These are phyloP conservation scores for Arxiozyma slooffiae DNA, from an alignment of 1,139 yeast species.

Conservation along the genomic window DNA sequence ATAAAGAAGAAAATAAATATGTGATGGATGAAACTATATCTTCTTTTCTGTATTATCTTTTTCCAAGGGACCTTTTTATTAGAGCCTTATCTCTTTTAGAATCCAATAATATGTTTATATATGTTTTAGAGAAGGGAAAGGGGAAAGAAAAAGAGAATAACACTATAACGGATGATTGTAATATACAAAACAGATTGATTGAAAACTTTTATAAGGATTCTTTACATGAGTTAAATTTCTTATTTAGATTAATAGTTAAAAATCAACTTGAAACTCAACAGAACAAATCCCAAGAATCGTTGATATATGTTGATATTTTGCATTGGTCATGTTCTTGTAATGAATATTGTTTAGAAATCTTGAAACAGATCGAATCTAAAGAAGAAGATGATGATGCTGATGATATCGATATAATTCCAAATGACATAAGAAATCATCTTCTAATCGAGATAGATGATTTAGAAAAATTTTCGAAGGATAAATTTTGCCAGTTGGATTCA, in stretches of 20 bases:
- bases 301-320: slow-evolving; percentile 24
- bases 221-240: slow-evolving; percentile 6
- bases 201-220: slow-evolving; percentile 4
- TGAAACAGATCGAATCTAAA: slow-evolving; percentile 1
- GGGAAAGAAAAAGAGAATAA: not conserved
- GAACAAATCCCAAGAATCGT: slow-evolving; percentile 10
- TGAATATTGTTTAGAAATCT: slow-evolving; percentile 18
- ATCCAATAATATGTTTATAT: slow-evolving; percentile 26
- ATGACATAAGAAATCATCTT: slow-evolving; percentile 6
- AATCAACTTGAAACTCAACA: not conserved
- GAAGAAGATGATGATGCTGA: not conserved
- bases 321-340: slow-evolving; percentile 29
- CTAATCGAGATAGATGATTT: slow-evolving; percentile 15
- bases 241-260: slow-evolving; percentile 23
- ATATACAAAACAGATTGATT: not conserved
- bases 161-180: not conserved
- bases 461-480: slow-evolving; percentile 20
- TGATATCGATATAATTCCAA: not conserved
- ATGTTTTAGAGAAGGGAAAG: slow-evolving; percentile 12
- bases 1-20: slow-evolving; percentile 8
- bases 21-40: slow-evolving; percentile 23
- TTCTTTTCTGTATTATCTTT: slow-evolving; percentile 26
- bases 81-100: slow-evolving; percentile 28
- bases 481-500: slow-evolving; percentile 23
- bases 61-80: no score